A percentile compares a stretch with the other conserved stretches of the same genome.
These are phyloP conservation scores for Termitomyces sp. DNA, from an alignment of 768 basidiomycete genomes.

Conservation along the genomic window DNA sequence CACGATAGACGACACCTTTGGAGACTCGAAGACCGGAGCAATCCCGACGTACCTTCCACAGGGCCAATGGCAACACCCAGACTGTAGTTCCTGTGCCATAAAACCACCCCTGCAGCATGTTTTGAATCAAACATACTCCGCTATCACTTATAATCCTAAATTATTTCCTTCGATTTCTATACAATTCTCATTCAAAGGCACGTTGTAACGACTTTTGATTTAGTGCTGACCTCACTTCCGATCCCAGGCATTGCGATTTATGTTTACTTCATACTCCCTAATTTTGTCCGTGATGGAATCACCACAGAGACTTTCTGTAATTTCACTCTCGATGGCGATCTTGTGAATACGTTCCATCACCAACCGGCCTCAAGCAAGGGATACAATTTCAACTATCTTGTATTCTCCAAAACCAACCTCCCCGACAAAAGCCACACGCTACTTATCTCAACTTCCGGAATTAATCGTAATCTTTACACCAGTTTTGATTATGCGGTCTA, in stretches of 20 bases:
- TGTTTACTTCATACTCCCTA: slow-evolving; percentile 32
- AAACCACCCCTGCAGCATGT: slow-evolving; percentile 7
- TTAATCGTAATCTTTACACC: slow-evolving; percentile 22
- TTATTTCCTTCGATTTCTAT: slow-evolving; percentile 7
- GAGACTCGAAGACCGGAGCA: slow-evolving; percentile 8
- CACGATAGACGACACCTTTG: slow-evolving; percentile 9
- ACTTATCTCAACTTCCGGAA: slow-evolving; percentile 25
- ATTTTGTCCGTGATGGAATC: slow-evolving; percentile 14
- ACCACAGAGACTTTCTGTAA: slow-evolving; percentile 20
- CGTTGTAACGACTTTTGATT: too few relatives aligned
- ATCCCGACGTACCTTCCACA: slow-evolving; percentile 14
- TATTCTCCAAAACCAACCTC: slow-evolving; percentile 19
- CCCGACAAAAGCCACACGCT: slow-evolving; percentile 23
- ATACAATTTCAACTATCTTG: slow-evolving; percentile 25
- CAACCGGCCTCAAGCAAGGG: slow-evolving; percentile 16
- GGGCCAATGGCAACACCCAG: slow-evolving; percentile 13
- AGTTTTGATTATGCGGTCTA: slow-evolving; percentile 39
- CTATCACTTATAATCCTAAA: slow-evolving; percentile 12
- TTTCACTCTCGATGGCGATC: slow-evolving; percentile 27
- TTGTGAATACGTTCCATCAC: slow-evolving; percentile 18
- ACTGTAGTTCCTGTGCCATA: slow-evolving; percentile 11
- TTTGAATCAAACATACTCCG: slow-evolving; percentile 14
- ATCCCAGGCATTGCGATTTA: slow-evolving; percentile 29
- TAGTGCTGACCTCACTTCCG: too few relatives aligned
- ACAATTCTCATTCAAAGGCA: background rate